A percentile compares a stretch with the other conserved stretches of the same genome.
phyloP scores from a whole-genome alignment of 257 asterid genomes.

The Gentiana straminea region DNA sequence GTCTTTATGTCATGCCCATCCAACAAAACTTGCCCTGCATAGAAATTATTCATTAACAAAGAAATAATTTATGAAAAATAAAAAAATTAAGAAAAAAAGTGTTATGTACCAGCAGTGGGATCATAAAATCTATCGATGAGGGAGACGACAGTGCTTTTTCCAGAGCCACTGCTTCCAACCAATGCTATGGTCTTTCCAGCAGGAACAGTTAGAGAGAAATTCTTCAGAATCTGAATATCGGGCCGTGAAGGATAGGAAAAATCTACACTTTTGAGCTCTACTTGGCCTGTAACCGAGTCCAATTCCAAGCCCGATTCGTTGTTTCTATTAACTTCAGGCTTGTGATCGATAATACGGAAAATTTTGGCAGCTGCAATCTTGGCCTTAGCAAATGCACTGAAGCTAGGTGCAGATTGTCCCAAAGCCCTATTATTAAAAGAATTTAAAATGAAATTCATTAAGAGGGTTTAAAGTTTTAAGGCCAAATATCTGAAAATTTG shows the following conservation, averaged over 20 bases:
- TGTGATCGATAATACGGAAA: constrained; percentile 65
- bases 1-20: constrained; percentile 73
- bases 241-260: constrained; percentile 79
- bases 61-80: background rate
- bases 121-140: constrained; percentile 90
- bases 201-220: constrained; percentile 51
- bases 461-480: background rate
- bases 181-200: constrained; percentile 84
- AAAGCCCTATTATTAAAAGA: constrained; percentile 38
- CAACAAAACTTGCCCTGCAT: constrained; percentile 58
- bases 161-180: constrained; percentile 92
- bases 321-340: constrained; percentile 48
- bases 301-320: constrained; percentile 51
- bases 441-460: background rate
- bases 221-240: constrained; percentile 45
- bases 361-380: constrained; percentile 90
- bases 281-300: constrained; percentile 53
- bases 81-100: no score
- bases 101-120: constrained; percentile 58
- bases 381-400: constrained; percentile 91
- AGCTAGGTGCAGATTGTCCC: constrained; percentile 88
- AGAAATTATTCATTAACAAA: constrained; percentile 15
- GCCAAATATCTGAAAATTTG: background rate
- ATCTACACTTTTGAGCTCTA: constrained; percentile 60
- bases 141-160: constrained; percentile 87